Conservation (phyloP, 306 rosid species). For the Trifolium subterraneum region DNA sequence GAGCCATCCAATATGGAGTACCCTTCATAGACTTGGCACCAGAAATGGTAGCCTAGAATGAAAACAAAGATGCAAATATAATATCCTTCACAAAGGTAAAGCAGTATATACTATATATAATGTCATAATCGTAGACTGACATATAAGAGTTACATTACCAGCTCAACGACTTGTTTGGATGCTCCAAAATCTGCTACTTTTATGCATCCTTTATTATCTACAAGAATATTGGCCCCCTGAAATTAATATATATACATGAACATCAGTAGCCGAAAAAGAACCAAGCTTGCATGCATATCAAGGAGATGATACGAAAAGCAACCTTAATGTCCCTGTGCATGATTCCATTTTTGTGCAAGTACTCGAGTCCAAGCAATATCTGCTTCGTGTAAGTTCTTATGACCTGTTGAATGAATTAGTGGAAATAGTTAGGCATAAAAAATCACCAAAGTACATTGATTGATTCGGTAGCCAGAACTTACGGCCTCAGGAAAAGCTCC, state of each 20-base stretch:
- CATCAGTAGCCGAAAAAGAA: constrained; percentile 34
- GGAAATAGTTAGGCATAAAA: constrained; percentile 28
- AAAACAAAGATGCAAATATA: constrained; percentile 39
- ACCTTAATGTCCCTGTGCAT: constrained; percentile 99
- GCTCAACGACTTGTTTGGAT: constrained; percentile 96
- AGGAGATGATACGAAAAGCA: constrained; percentile 26
- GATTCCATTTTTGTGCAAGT: constrained; percentile 93
- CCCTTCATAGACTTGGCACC: constrained; percentile 99
- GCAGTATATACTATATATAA: neutral
- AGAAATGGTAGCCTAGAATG: constrained; percentile 87
- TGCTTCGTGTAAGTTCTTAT: constrained; percentile 88
- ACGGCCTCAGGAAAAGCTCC: constrained; percentile 99
- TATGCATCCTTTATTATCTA: constrained; percentile 97
- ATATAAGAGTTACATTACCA: constrained; percentile 61
- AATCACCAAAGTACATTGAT: constrained; percentile 31
- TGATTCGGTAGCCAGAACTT: constrained; percentile 52
- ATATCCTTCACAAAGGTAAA: constrained; percentile 34
- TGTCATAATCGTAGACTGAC: constrained; percentile 32
- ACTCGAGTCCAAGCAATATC: constrained; percentile 85
- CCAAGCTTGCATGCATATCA: constrained; percentile 24
- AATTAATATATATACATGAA: constrained; percentile 33
- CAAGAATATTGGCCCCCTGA: constrained; percentile 99
- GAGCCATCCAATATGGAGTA: constrained; percentile 99
- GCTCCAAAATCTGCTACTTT: constrained; percentile 99
- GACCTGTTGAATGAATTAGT: constrained; percentile 67